Evolutionary conservation across 2,329 filamentous ascomycete genomes (phyloP), one percentile per base, ranked within the genome.

Genomic region (Cladobotryum protrusum): DNA sequence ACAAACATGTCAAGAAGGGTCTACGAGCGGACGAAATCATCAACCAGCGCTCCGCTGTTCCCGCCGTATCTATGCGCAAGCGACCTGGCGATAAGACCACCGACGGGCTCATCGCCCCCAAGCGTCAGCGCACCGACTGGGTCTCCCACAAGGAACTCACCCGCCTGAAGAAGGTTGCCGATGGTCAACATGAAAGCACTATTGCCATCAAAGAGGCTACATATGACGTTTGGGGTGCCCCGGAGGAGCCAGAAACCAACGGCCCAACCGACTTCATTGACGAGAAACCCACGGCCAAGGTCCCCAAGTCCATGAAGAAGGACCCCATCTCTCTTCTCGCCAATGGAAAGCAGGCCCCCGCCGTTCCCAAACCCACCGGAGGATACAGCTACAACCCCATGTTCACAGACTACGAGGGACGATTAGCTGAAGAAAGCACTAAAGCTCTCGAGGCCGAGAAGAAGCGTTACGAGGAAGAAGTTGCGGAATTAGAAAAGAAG

Each of bases 21-120:
- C 80, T 99, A 58, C 95, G 89, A 69, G 84, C 85, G 56, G 92
- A 99, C 65, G 88, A 97, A 64, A 97, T 99, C 56, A 83, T 99
- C 59, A 84, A 86, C 29, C 78, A 85, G 61, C 85, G 93, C 54
- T 96, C 91, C 34, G 84, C 83, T 12, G 79, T 97, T 8, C 86
- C 89, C 4, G 85, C 87, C 12, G 80, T 99, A 6, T 79, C 87
- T 19, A 78, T 81, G 55, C 83, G 86, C 59, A 99, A 97, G 72
- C 84, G 92, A 45, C 64, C 81, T 8, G 80, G 79, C 49, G 78
- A 82, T 44, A 86, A 82, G 61, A 82, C 86, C 9, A 83, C 82
- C 15, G 83, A 95, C 62, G 87, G 89, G 37, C 72, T 92, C 33
- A 70, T 91, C 44, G 77, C 83, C 17, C 73, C 77, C 48, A 97